A percentile compares a stretch with the other conserved stretches of the same genome.
phyloP scores from a whole-genome alignment of 345 rosid genomes.

The Bruguiera parviflora region DNA sequence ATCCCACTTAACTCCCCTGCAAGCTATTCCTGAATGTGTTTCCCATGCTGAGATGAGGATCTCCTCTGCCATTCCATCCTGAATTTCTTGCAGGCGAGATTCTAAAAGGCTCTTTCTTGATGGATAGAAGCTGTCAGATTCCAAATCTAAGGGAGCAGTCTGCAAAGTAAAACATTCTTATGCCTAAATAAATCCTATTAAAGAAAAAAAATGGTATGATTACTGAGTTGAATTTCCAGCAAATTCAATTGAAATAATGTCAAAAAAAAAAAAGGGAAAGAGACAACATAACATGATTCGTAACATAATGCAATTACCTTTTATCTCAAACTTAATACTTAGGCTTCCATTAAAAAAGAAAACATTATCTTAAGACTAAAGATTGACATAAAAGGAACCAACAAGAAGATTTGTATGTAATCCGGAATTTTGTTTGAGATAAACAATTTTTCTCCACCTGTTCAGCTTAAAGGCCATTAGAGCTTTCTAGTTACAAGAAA shows the following conservation, averaged over 20 bases:
- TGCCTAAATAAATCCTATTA: background rate
- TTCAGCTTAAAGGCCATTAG: too few species aligned
- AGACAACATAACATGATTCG: too few species aligned
- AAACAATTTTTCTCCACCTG: too few species aligned
- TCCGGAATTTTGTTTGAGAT: too few species aligned
- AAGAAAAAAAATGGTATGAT: background rate
- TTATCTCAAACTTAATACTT: too few species aligned
- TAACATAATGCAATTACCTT: too few species aligned
- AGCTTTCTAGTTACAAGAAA: background rate
- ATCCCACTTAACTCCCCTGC: constrained; percentile 82
- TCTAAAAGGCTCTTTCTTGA: constrained; percentile 55
- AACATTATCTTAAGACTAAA: too few species aligned
- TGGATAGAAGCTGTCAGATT: constrained; percentile 57
- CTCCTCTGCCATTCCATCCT: constrained; percentile 79
- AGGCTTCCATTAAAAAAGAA: too few species aligned
- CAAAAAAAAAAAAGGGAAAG: too few species aligned
- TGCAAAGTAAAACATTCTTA: constrained; percentile 27
- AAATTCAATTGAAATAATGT: too few species aligned
- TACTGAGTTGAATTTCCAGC: background rate
- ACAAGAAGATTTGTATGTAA: too few species aligned
- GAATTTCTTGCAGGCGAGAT: constrained; percentile 50
- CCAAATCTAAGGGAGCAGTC: constrained; percentile 90
- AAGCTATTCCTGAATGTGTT: constrained; percentile 57
- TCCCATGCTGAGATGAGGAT: constrained; percentile 76
- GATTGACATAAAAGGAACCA: too few species aligned